Evolutionary conservation across 1,284 basidiomycete species (phyloP).

Genomic region (Phylloboletellus chloephorus): DNA sequence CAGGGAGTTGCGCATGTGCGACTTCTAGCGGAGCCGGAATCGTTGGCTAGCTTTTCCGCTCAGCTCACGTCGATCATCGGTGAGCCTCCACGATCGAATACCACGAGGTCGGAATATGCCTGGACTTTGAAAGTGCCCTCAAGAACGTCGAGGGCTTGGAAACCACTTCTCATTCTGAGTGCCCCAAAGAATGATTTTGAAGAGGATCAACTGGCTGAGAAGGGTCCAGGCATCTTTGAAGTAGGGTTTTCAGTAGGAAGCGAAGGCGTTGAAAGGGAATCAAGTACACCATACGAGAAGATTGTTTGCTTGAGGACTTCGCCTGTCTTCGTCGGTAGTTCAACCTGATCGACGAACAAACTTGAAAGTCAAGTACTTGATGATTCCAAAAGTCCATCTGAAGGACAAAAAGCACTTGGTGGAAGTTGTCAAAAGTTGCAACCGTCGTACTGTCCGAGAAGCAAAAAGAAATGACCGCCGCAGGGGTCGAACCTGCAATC

Average conservation of each 20-base stretch:
- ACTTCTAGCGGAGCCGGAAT: conserved; percentile 31
- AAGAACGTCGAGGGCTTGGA: not conserved
- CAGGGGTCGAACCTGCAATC: conserved; percentile 5
- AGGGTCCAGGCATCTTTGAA: conserved; percentile 43
- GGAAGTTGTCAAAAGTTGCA: no score
- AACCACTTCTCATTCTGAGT: conserved; percentile 36
- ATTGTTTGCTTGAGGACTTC: conserved; percentile 35
- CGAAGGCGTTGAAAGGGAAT: conserved; percentile 25
- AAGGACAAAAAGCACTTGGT: no score
- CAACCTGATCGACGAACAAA: no score
- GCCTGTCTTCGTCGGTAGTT: no score
- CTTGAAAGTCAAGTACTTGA: no score
- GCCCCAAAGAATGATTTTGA: conserved; percentile 32
- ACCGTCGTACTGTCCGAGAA: no score
- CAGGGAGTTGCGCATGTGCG: conserved; percentile 44
- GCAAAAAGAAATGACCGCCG: conserved; percentile 9
- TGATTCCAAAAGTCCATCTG: no score
- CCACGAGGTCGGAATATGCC: conserved; percentile 3
- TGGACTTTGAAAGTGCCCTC: conserved; percentile 38
- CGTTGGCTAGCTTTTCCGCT: conserved; percentile 29
- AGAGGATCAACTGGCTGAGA: conserved; percentile 35
- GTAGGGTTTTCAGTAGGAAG: conserved; percentile 42
- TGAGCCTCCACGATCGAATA: conserved; percentile 27
- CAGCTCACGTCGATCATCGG: conserved; percentile 48
- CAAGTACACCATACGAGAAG: conserved; percentile 42